Conservation (phyloP, 345 rosid species). For the Ceriops tagal region DNA sequence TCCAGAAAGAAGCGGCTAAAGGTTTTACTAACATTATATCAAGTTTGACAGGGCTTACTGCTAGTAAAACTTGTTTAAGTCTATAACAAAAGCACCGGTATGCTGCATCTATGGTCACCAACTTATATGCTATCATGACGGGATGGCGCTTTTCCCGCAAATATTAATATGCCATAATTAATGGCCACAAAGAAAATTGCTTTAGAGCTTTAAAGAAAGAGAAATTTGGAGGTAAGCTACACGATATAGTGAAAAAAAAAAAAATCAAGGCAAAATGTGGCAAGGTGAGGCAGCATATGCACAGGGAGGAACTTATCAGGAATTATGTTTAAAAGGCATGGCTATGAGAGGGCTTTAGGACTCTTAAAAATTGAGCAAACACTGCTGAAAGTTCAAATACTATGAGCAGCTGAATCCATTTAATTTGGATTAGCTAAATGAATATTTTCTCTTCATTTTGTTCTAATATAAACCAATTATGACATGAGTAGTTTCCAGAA, state of each 20-base stretch:
- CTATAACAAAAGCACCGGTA: constrained; percentile 73
- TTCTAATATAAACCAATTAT: too few species aligned
- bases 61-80: constrained; percentile 59
- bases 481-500: neutral
- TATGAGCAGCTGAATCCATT: too few species aligned
- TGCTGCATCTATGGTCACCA: constrained; percentile 64
- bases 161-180: constrained; percentile 3
- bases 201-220: neutral
- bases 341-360: too few species aligned
- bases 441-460: too few species aligned
- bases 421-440: too few species aligned
- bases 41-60: constrained; percentile 34
- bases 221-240: neutral
- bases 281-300: neutral
- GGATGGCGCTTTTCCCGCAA: constrained; percentile 57
- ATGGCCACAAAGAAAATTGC: neutral
- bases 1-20: too few species aligned
- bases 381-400: too few species aligned
- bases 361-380: too few species aligned
- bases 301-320: neutral
- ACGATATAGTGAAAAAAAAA: neutral
- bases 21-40: too few species aligned
- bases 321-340: too few species aligned
- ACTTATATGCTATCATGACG: constrained; percentile 67
- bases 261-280: neutral